phyloP scores from a whole-genome alignment of 129 eudicot species.

The Flaveria sonorensis region DNA sequence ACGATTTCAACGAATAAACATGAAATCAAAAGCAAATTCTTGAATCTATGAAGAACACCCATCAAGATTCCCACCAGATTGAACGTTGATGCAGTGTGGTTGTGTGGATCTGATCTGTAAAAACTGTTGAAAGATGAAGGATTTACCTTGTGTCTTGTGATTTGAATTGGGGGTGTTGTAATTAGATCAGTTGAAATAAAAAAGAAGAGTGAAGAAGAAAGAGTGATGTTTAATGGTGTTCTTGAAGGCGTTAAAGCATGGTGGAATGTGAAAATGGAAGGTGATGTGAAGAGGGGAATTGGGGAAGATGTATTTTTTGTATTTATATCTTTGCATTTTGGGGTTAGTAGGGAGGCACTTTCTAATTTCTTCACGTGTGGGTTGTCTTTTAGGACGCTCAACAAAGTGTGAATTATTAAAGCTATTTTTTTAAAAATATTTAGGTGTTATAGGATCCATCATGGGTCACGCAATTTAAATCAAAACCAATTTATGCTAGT shows the following conservation, averaged over 20 bases:
- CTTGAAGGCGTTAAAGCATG: slow-evolving; percentile 16
- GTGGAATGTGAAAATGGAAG: slow-evolving; percentile 18
- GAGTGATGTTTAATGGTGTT: slow-evolving; percentile 14
- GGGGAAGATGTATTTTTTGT: not conserved
- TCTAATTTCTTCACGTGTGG: slow-evolving; percentile 28
- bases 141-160: slow-evolving; percentile 25
- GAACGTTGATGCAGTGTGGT: slow-evolving; percentile 13
- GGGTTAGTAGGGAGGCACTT: slow-evolving; percentile 22
- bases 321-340: slow-evolving; percentile 39
- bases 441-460: no score
- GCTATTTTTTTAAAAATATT: no score
- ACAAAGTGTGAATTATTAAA: no score
- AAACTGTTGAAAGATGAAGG: slow-evolving; percentile 13
- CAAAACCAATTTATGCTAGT: no score
- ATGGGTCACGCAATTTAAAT: no score
- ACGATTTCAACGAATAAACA: slow-evolving; percentile 21
- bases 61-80: slow-evolving; percentile 27
- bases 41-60: slow-evolving; percentile 23
- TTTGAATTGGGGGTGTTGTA: slow-evolving; percentile 16
- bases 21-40: slow-evolving; percentile 23
- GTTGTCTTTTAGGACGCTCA: not conserved
- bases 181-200: slow-evolving; percentile 4
- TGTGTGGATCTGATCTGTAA: slow-evolving; percentile 20
- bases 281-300: slow-evolving; percentile 9
- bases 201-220: slow-evolving; percentile 2